Evolutionary conservation across 306 rosid species (phyloP), one percentile per base, ranked within the genome.

Genomic region (Psophocarpus tetragonolobus): DNA sequence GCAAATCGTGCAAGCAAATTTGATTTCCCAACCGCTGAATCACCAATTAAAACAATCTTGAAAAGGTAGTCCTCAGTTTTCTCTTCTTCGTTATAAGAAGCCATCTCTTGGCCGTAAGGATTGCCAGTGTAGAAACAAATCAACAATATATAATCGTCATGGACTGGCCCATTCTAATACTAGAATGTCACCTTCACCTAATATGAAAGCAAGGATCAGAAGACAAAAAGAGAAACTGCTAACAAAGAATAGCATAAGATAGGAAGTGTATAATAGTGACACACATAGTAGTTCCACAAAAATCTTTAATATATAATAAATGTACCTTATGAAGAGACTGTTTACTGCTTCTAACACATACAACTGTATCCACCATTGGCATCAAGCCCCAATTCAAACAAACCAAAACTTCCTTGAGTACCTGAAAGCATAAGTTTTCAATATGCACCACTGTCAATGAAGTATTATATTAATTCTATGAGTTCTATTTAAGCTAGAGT

Each of bases 1-100:
- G 97, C 97, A 80, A 90, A 90, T 82, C 97, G 88, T 66, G 97
- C 97, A 45, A 92, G 97, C 84, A 92, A 85, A 82, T 92, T 92
- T 67, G 97, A 92, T 79, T 92, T 92, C 74, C 97, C 97, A 56
- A 92, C 97, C 23, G 96, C 97, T 42, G 97, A 92, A 77, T 92
- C 97, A 86, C 97, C 97, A 56, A 92, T 72, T 76, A 92, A 84
- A 86, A 92, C 96, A 81, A 92, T 90, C 88, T 92, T 92, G 92
- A 92, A 92, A 77, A 92, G 97, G 88, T 92, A 92, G 85, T 92
- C 97, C 82, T 92, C 97, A 6, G 91, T 82, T 86, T 90, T 90
- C 84, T 92, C 97, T 70, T 92, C 94, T 76, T 86, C 92, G 51
- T 86, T 86, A 44, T 38, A 9, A 53, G 71, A 73, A 48, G 90